These are phyloP conservation scores for Trametes sp. DNA, from an alignment of 1,284 basidiomycete genomes.

Conservation along the genomic window DNA sequence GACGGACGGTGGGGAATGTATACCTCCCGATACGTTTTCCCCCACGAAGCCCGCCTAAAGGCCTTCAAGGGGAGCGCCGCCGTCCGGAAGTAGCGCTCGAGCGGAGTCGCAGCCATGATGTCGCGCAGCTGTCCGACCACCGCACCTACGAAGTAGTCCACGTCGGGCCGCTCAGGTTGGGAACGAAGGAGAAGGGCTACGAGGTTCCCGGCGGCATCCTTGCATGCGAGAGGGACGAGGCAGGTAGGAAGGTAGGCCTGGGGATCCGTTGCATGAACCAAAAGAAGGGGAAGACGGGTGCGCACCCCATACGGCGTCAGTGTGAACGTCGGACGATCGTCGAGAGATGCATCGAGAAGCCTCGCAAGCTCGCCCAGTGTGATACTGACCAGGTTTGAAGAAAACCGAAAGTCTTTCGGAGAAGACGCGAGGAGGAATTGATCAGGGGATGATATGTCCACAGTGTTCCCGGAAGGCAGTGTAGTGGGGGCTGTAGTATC, in stretches of 20 bases:
- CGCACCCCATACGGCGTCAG: slow-evolving; percentile 25
- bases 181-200: slow-evolving; percentile 19
- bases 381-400: slow-evolving; percentile 6
- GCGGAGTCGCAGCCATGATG: slow-evolving; percentile 6
- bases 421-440: slow-evolving; percentile 18
- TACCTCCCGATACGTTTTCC: not conserved
- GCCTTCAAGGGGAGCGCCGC: too few relatives aligned
- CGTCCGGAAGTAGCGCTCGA: slow-evolving; percentile 14
- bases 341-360: not conserved
- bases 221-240: slow-evolving; percentile 22
- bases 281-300: slow-evolving; percentile 17
- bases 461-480: not conserved
- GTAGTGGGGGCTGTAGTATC: not conserved
- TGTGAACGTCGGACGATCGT: slow-evolving; percentile 7
- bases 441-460: not conserved
- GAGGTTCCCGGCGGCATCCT: not conserved
- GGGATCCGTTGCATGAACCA: slow-evolving; percentile 1
- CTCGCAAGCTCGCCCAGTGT: slow-evolving; percentile 11
- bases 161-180: not conserved
- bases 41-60: too few relatives aligned
- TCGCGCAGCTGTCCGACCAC: slow-evolving; percentile 9
- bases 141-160: slow-evolving; percentile 17
- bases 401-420: slow-evolving; percentile 15
- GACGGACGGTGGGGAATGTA: slow-evolving; percentile 8
- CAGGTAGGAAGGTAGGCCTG: slow-evolving; percentile 11